Conservation (phyloP, 345 rosid species). For the Physaria fendleri region DNA sequence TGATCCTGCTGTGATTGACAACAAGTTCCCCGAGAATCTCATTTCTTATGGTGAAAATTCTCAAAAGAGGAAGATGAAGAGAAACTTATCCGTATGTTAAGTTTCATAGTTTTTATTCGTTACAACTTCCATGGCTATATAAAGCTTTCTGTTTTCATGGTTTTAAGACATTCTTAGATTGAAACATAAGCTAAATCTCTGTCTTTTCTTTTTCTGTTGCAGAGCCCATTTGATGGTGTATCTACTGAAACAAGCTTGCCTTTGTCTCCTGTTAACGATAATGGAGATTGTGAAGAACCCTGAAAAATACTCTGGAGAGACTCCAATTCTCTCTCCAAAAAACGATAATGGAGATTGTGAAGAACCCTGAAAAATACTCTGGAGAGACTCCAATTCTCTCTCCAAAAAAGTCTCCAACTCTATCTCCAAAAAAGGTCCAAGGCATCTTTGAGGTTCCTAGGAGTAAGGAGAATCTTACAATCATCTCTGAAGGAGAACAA, state of each 20-base stretch:
- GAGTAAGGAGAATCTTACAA: conserved; percentile 30
- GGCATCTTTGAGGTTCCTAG: conserved; percentile 68
- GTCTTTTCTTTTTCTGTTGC: neutral
- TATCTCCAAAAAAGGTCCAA: conserved; percentile 34
- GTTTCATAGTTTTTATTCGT: neutral
- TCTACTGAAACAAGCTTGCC: neutral
- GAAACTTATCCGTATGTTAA: conserved; percentile 21
- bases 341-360: conserved; percentile 32
- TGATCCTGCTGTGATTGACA: conserved; percentile 46
- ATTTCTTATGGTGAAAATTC: conserved; percentile 26
- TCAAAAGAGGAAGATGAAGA: conserved; percentile 18
- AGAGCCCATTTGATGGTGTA: conserved; percentile 27
- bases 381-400: conserved; percentile 20
- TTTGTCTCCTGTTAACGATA: conserved; percentile 9
- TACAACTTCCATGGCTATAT: conserved; percentile 13
- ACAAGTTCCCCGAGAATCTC: conserved; percentile 40
- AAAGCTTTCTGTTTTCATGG: neutral
- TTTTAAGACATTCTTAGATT: neutral
- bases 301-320: conserved; percentile 20
- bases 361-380: conserved; percentile 14
- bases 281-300: conserved; percentile 32
- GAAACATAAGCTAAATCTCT: neutral
- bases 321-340: too few species aligned
- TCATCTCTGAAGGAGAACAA: conserved; percentile 33
- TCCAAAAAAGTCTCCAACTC: neutral